Percentiles rank a stretch among this genome's conserved stretches.
Evolutionary conservation across 257 asterid species (phyloP).

Genomic region (Gynochthodes officinalis): DNA sequence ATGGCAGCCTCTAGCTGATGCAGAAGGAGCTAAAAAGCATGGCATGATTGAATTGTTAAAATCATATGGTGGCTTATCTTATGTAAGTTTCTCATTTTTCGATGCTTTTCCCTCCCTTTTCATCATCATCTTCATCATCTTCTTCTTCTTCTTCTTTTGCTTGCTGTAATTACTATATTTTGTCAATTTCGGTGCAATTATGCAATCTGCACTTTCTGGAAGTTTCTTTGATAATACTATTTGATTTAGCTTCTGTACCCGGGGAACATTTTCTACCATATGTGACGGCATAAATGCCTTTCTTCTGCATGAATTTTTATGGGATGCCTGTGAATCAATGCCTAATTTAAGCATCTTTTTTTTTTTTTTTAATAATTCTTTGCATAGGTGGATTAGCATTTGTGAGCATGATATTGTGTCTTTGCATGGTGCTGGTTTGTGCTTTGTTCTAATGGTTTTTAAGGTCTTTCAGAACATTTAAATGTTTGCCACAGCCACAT

Average conservation of each 20-base stretch:
- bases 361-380: background rate
- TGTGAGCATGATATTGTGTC: background rate
- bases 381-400: background rate
- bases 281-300: background rate
- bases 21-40: constrained; percentile 81
- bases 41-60: constrained; percentile 66
- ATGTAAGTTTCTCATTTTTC: constrained; percentile 50
- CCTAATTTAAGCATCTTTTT: background rate
- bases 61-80: constrained; percentile 81
- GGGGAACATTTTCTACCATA: background rate
- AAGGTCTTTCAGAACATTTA: background rate
- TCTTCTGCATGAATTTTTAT: background rate
- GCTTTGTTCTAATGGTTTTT: too few relatives aligned
- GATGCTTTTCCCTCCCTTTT: background rate
- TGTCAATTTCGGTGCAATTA: background rate
- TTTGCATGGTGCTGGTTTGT: background rate
- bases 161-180: background rate
- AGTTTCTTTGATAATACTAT: background rate
- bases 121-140: background rate
- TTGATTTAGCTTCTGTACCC: background rate
- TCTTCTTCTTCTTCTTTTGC: background rate
- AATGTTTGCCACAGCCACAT: background rate
- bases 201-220: background rate
- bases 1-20: constrained; percentile 95
- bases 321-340: background rate